Evolutionary conservation across 2,329 filamentous ascomycete genomes (phyloP).

Genomic region (Colletotrichum australisinense): DNA sequence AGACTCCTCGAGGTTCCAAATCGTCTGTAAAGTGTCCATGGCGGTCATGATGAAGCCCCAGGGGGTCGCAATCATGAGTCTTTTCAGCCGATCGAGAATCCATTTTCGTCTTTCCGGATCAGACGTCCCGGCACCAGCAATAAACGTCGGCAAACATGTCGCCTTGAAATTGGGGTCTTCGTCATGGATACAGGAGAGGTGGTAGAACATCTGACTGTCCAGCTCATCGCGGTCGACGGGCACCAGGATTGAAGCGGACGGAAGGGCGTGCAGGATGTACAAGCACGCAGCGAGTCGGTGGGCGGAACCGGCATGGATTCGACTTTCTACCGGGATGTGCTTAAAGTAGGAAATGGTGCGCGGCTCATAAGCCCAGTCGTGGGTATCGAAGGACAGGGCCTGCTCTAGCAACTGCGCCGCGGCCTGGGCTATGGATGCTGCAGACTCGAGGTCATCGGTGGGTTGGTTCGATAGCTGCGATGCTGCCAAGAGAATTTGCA

Average conservation of each 20-base stretch:
- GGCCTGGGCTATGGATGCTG: constrained; percentile 43
- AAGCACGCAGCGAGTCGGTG: constrained; percentile 58
- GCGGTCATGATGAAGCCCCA: constrained; percentile 63
- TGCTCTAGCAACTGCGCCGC: constrained; percentile 49
- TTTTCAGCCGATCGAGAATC: constrained; percentile 58
- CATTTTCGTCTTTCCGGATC: constrained; percentile 55
- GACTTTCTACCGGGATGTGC: constrained; percentile 47
- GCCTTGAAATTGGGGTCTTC: constrained; percentile 66
- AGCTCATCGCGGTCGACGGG: constrained; percentile 47
- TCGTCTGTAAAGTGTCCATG: constrained; percentile 55
- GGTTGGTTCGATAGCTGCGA: constrained; percentile 51
- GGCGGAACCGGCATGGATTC: constrained; percentile 54
- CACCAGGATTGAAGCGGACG: constrained; percentile 43
- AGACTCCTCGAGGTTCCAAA: constrained; percentile 51
- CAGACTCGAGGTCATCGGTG: constrained; percentile 41
- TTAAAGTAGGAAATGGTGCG: constrained; percentile 48
- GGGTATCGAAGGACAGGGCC: constrained; percentile 53
- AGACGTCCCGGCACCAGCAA: constrained; percentile 64
- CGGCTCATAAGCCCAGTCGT: constrained; percentile 53
- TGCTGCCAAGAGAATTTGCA: constrained; percentile 56
- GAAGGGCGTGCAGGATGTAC: constrained; percentile 57
- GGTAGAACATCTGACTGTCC: constrained; percentile 57
- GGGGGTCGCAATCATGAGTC: constrained; percentile 53
- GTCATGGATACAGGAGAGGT: constrained; percentile 59
- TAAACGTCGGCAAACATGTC: constrained; percentile 67